A percentile compares a stretch with the other conserved stretches of the same genome.
phyloP scores from a whole-genome alignment of 2,329 filamentous ascomycete species.

The Cladosporium velox region DNA sequence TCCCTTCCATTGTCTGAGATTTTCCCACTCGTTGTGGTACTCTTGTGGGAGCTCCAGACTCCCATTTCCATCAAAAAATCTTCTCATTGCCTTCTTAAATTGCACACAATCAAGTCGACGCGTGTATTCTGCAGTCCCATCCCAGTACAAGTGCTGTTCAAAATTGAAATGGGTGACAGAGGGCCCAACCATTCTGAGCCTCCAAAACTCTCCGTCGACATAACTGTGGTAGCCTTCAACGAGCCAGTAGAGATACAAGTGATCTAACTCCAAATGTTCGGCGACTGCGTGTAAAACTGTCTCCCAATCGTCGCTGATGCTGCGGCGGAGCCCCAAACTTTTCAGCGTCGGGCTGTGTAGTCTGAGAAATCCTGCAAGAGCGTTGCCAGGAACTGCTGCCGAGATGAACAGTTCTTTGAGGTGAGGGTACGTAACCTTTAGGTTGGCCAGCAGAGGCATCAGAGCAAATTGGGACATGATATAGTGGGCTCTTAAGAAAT shows the following conservation, averaged over 20 bases:
- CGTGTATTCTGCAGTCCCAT: not conserved
- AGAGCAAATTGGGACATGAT: not conserved
- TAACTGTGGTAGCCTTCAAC: not conserved
- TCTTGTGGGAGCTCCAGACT: not conserved
- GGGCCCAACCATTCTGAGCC: too few species aligned
- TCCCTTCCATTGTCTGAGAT: not conserved
- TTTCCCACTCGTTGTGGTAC: not conserved
- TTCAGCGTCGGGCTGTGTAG: not conserved
- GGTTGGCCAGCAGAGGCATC: not conserved
- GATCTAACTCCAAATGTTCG: not conserved
- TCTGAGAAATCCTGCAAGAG: not conserved
- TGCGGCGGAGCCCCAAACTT: not conserved
- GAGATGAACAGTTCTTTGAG: not conserved
- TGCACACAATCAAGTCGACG: not conserved
- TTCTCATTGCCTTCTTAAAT: not conserved
- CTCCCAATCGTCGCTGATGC: not conserved
- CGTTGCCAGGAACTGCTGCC: not conserved
- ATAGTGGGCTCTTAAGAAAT: too few species aligned
- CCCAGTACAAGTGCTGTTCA: not conserved
- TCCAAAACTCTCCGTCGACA: not conserved
- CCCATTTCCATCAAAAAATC: not conserved
- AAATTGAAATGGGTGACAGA: not conserved
- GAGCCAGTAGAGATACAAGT: not conserved
- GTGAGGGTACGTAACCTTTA: not conserved
- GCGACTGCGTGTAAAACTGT: not conserved